These are phyloP conservation scores for Chlorokybus atmophyticus DNA, from an alignment of 139 green algal genomes.

Conservation along the genomic window DNA sequence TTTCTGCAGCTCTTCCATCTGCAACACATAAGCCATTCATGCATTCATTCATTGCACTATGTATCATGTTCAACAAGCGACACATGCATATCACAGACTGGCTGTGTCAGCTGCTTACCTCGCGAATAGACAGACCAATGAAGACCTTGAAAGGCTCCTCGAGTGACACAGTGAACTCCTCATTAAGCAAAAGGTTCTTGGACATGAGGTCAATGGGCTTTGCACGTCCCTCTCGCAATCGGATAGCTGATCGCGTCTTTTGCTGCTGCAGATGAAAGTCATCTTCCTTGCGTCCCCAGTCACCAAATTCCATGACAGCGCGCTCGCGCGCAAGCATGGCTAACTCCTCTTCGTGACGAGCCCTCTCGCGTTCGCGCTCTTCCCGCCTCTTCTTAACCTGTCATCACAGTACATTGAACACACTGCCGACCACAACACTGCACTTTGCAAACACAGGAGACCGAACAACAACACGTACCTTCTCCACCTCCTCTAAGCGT, in stretches of 20 bases:
- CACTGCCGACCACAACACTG: neutral
- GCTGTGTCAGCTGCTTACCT: too few species aligned
- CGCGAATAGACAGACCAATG: too few species aligned
- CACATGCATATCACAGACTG: too few species aligned
- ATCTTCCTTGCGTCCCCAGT: constrained; percentile 36
- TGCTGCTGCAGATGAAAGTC: constrained; percentile 33
- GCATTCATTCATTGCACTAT: too few species aligned
- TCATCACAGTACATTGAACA: neutral
- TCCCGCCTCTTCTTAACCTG: constrained; percentile 77
- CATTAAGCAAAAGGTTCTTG: constrained; percentile 15
- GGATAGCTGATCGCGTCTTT: constrained; percentile 24
- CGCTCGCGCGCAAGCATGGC: constrained; percentile 17
- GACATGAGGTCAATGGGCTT: constrained; percentile 33
- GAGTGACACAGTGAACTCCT: constrained; percentile 22
- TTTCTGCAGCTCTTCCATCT: constrained; percentile 30
- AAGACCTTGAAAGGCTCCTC: constrained; percentile 24
- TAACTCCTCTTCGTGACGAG: constrained; percentile 70
- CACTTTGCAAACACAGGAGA: neutral
- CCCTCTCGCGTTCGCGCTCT: constrained; percentile 63
- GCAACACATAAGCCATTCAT: too few species aligned
- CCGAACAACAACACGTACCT: neutral
- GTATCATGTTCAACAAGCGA: too few species aligned
- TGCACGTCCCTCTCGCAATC: constrained; percentile 25
- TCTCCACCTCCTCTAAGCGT: too few species aligned
- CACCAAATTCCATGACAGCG: constrained; percentile 16